phyloP scores from a whole-genome alignment of 257 asterid genomes.

The Prunella vulgaris region DNA sequence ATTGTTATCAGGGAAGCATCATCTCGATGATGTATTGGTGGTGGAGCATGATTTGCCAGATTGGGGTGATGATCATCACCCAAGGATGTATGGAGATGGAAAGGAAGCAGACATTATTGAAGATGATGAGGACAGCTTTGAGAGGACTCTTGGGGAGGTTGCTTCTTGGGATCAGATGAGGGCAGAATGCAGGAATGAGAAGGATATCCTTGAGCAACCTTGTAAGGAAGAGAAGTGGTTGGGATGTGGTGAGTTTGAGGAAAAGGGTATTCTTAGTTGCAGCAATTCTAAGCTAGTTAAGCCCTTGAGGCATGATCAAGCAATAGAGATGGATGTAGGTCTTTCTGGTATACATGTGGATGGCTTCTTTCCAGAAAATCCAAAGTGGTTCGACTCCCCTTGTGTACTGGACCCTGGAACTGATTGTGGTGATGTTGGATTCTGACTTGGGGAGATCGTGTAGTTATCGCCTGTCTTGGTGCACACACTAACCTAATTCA shows the following conservation, averaged over 20 bases:
- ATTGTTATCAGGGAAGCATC: constrained; percentile 57
- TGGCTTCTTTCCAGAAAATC: constrained; percentile 71
- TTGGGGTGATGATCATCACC: constrained; percentile 79
- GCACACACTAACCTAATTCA: constrained; percentile 47
- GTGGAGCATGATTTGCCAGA: constrained; percentile 86
- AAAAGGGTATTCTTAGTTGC: constrained; percentile 55
- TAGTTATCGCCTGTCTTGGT: constrained; percentile 45
- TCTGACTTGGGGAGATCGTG: constrained; percentile 61
- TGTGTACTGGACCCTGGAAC: constrained; percentile 65
- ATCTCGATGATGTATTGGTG: constrained; percentile 67
- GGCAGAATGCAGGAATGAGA: constrained; percentile 50
- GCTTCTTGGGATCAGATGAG: constrained; percentile 87
- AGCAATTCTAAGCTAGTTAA: constrained; percentile 33
- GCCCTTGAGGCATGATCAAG: constrained; percentile 43
- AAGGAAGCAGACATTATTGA: constrained; percentile 74
- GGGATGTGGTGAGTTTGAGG: constrained; percentile 61
- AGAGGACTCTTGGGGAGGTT: constrained; percentile 87
- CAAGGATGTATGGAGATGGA: constrained; percentile 50
- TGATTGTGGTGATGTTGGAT: constrained; percentile 67
- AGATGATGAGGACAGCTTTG: constrained; percentile 89
- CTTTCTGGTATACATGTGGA: constrained; percentile 70
- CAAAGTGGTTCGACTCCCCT: constrained; percentile 90
- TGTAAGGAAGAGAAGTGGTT: constrained; percentile 79
- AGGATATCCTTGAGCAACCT: constrained; percentile 56
- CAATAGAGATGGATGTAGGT: constrained; percentile 64